Evolutionary conservation across 2,329 filamentous ascomycete genomes (phyloP), one percentile per base, ranked within the genome.

Genomic region (Aspergillus vadensis): DNA sequence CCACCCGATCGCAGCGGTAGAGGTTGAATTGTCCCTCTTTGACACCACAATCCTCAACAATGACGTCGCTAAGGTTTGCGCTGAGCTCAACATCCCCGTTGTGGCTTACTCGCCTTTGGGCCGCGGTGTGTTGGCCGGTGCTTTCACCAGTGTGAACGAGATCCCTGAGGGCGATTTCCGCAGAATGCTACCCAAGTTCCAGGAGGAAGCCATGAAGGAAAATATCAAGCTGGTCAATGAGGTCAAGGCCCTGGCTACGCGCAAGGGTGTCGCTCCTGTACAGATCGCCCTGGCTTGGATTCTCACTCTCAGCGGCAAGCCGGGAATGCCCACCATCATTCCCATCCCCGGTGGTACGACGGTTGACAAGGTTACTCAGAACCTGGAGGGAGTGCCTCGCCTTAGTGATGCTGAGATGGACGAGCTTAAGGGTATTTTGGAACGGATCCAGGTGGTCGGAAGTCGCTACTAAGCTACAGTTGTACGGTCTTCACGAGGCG

Each of bases 1-100:
- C 44, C 80, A 83, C 63, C 84, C 83, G 17, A 82, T 88, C 52
- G 79, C 79, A 1, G 81, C 82, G 2, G 85, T 88, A 12, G 86
- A 89, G 67, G 81, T 86, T 23, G 86, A 88, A 69, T 77, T 87
- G 59, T 84, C 81, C 15, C 76, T 88, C 2, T 88, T 81, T 77
- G 76, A 77, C 5, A 85, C 83, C 3, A 81, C 86, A 17, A 82
- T 86, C 49, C 72, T 87, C 5, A 72, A 82, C 23, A 88, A 88
- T 62, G 86, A 82, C 23, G 80, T 88, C 1, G 83, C 83, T 2
- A 70, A 78, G 57, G 79, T 82, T 2, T 88, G 86, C 63, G 81
- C 79, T 1, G 82, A 86, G 70, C 74, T 86, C 1, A 76, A 77
- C 27, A 87, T 88, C 55, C 84, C 85, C 0, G 76, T 88, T 47